Conservation (phyloP, 257 asterid species). For the Solanum arcanum region DNA sequence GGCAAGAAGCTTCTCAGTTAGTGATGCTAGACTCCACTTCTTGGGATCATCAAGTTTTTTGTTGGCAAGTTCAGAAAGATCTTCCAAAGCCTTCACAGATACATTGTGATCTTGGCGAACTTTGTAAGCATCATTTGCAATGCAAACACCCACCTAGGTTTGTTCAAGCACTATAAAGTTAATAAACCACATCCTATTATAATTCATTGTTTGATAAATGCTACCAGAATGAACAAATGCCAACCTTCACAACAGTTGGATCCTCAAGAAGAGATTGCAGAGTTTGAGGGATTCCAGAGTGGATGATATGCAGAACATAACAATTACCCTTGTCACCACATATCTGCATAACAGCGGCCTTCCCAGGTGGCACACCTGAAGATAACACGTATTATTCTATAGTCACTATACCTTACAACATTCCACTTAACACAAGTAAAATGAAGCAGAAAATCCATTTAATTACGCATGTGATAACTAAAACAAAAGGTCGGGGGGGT, state of each 20-base stretch:
- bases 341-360: slow-evolving; percentile 88
- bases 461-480: not conserved
- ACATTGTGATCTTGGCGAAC: slow-evolving; percentile 48
- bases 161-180: not conserved
- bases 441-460: not conserved
- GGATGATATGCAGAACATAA: slow-evolving; percentile 67
- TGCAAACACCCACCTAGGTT: slow-evolving; percentile 71
- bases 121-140: slow-evolving; percentile 57
- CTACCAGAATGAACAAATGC: not conserved
- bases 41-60: slow-evolving; percentile 50
- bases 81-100: slow-evolving; percentile 42
- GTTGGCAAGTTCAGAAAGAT: slow-evolving; percentile 64
- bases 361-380: slow-evolving; percentile 74
- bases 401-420: not conserved
- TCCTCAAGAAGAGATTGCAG: slow-evolving; percentile 67
- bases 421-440: not conserved
- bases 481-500: not conserved
- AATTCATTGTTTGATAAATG: not conserved
- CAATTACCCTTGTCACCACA: slow-evolving; percentile 57
- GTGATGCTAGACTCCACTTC: slow-evolving; percentile 73
- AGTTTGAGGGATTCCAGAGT: slow-evolving; percentile 63
- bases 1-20: slow-evolving; percentile 60
- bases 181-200: not conserved
- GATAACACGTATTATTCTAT: not conserved
- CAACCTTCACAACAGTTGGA: slow-evolving; percentile 54